phyloP scores from a whole-genome alignment of 2,329 filamentous ascomycete genomes.

The Zymoseptoria passerinii region DNA sequence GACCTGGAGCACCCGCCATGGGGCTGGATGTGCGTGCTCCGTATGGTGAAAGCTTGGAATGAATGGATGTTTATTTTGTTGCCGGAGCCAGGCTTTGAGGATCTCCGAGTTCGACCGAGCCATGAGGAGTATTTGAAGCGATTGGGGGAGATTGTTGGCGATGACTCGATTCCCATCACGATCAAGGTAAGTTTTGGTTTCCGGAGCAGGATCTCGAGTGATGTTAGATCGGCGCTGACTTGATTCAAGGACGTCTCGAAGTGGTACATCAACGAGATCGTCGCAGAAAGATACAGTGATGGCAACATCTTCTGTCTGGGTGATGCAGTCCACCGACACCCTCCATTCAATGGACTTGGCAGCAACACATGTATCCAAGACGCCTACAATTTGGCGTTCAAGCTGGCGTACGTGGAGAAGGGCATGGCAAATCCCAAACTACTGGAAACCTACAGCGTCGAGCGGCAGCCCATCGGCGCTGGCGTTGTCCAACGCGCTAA shows the following conservation, averaged over 20 bases:
- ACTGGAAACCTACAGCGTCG: conserved; percentile 24
- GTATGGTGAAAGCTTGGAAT: conserved; percentile 57
- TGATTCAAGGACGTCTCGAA: conserved; percentile 41
- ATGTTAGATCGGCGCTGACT: neutral
- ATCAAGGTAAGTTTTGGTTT: conserved; percentile 25
- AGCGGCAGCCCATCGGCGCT: conserved; percentile 35
- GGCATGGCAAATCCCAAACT: conserved; percentile 17
- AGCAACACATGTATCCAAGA: conserved; percentile 25
- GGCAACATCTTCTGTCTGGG: conserved; percentile 49
- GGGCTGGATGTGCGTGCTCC: conserved; percentile 42
- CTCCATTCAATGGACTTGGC: conserved; percentile 48
- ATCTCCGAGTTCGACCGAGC: conserved; percentile 34
- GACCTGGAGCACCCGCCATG: conserved; percentile 42
- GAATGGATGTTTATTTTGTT: conserved; percentile 49
- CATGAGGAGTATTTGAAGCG: conserved; percentile 41
- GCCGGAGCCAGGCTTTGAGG: conserved; percentile 32
- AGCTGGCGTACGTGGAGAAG: conserved; percentile 17
- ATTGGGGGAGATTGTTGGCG: conserved; percentile 47
- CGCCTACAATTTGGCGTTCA: conserved; percentile 14
- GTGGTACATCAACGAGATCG: conserved; percentile 55
- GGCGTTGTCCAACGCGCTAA: conserved; percentile 49
- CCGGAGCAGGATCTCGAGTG: neutral
- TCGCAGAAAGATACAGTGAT: conserved; percentile 47
- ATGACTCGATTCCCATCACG: conserved; percentile 44
- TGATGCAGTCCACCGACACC: conserved; percentile 50